Evolutionary conservation across 2,329 filamentous ascomycete species (phyloP).

Genomic region (Aspergillus caelatus): DNA sequence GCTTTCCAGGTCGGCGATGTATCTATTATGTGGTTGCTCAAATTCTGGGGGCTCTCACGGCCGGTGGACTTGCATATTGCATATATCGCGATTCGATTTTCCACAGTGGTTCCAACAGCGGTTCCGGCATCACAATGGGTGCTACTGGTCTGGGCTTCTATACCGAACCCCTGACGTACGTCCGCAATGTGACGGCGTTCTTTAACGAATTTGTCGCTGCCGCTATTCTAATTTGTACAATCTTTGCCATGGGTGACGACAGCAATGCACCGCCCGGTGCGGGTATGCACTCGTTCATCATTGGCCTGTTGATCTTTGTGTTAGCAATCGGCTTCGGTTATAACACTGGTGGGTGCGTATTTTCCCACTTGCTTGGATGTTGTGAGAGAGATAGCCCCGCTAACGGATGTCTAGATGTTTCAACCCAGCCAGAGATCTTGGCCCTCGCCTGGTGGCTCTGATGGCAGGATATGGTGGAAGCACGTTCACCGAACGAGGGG

Average conservation of each 20-base stretch:
- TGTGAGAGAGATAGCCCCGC: background rate
- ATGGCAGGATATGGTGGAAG: conserved; percentile 36
- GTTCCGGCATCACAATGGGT: conserved; percentile 15
- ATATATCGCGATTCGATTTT: conserved; percentile 41
- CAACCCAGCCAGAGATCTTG: conserved; percentile 42
- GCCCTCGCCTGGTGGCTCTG: conserved; percentile 34
- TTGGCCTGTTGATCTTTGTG: conserved; percentile 19
- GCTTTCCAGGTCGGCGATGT: conserved; percentile 34
- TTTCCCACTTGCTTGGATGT: too few relatives aligned
- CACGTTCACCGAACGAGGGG: conserved; percentile 27
- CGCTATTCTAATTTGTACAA: conserved; percentile 33
- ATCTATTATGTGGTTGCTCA: conserved; percentile 37
- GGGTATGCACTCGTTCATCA: conserved; percentile 41
- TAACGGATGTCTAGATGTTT: conserved; percentile 26
- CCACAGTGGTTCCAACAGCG: conserved; percentile 20
- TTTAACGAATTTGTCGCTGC: conserved; percentile 42
- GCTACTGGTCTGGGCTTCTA: background rate
- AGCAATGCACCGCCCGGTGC: conserved; percentile 49
- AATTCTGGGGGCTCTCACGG: conserved; percentile 38
- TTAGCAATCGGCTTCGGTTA: conserved; percentile 30
- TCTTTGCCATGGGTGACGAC: conserved; percentile 46
- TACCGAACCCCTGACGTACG: conserved; percentile 24
- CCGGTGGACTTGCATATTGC: conserved; percentile 37
- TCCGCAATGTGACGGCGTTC: conserved; percentile 34
- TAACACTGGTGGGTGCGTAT: conserved; percentile 37